Evolutionary conservation across 768 basidiomycete species (phyloP), one percentile per base, ranked within the genome.

Genomic region (Tulasnella sp.): DNA sequence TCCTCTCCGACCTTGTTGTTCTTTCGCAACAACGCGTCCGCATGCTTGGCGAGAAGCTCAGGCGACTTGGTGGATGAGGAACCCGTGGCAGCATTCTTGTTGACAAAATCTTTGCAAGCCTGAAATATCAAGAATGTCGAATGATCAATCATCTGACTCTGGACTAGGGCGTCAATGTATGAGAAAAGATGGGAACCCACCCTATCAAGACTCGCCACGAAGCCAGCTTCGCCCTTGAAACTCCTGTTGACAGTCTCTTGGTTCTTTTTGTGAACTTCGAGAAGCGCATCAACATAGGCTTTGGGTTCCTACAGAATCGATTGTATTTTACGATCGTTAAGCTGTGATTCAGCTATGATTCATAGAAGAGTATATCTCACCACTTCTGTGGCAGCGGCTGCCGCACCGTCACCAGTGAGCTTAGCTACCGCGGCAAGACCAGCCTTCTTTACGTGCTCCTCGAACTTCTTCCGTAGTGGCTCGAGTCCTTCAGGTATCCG

Each of bases 1-100:
- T 91, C 91, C 73, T 97, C 93, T 2, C 85, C 80, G 71, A 93
- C 80, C 75, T 96, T 96, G 75, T 96, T 98, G 72, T 82, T 93
- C 78, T 97, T 97, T 63, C 87, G 80, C 49, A 99, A 73, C 31
- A 97, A 71, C 60, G 85, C 78, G 69, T 99, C 93, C 17, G 90
- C 83, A 64, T 96, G 90, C 70, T 89, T 92, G 29, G 93, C 92
- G 24, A 99, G 73, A 49, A 97, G 71, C 68, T 97, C 94, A 0
- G 94, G 92, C 4, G 90, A 93, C 71, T 87, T 92, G 25, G 84
- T 84, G 0, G 80, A 76, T 1, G 85, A 87, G n/a, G 79, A 73
- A 0, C 90, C 90, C 12, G 92, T 93, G 7, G 89, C 90, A 51
- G 83, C 80, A 69, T 98, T 99, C 45, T 83, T 78, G 70, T 99